Conservation (phyloP, 176 grass and related monocot genomes). For the Aegilops longissima region DNA sequence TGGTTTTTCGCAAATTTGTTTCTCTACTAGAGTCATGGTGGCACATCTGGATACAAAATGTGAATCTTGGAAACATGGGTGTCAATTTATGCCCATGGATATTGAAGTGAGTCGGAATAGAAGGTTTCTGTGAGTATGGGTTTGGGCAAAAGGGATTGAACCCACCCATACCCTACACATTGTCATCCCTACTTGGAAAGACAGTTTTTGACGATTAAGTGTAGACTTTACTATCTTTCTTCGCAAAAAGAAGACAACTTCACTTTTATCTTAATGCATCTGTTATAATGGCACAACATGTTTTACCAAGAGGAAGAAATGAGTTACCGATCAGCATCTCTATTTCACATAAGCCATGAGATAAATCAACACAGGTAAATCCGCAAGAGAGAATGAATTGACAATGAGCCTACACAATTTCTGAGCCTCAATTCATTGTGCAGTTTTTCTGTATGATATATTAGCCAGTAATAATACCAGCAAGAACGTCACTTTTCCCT, state of each 20-base stretch:
- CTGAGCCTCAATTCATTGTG: background rate
- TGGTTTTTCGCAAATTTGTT: background rate
- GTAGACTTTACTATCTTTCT: background rate
- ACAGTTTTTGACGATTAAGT: background rate
- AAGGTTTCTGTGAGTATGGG: no score
- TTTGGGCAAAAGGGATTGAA: no score
- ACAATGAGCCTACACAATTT: conserved; percentile 25
- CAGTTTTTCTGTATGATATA: background rate
- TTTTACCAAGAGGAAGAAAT: background rate
- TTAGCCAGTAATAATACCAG: conserved; percentile 92
- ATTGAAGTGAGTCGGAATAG: no score
- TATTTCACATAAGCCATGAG: background rate
- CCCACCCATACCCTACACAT: no score
- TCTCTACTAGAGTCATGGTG: background rate
- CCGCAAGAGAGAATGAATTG: background rate
- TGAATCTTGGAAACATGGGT: background rate
- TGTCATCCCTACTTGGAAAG: background rate
- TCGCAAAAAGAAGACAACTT: background rate
- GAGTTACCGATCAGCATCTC: background rate
- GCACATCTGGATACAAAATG: background rate
- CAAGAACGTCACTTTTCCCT: conserved; percentile 88
- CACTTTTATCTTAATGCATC: background rate
- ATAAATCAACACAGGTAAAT: background rate
- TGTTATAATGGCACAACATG: background rate
- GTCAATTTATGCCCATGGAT: no score